Percentiles rank a stretch among this genome's conserved stretches.
Evolutionary conservation across 2,329 filamentous ascomycete genomes (phyloP).

Genomic region (Colletotrichum higginsianum): DNA sequence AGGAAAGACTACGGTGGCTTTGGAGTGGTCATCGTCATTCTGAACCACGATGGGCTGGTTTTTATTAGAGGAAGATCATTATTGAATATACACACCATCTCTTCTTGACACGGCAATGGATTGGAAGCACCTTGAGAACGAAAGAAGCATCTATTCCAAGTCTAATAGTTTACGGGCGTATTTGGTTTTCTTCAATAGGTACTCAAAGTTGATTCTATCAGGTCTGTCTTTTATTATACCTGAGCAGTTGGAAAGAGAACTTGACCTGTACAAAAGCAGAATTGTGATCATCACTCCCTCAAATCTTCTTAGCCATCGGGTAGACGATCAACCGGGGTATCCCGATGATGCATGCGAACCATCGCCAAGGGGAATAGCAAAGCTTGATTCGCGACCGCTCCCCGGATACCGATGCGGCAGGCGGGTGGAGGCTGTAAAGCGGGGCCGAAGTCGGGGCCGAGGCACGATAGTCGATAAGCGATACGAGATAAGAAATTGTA

Average conservation of each 20-base stretch:
- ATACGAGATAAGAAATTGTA: conserved; percentile 1
- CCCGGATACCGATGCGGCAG: conserved; percentile 31
- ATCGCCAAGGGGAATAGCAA: conserved; percentile 26
- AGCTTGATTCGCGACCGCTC: conserved; percentile 36
- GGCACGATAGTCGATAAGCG: conserved; percentile 16
- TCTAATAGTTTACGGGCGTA: no score
- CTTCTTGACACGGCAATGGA: no score
- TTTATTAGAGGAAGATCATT: not conserved
- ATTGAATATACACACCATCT: no score
- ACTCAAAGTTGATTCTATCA: no score
- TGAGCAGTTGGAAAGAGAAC: no score
- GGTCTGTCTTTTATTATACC: no score
- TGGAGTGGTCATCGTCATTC: not conserved
- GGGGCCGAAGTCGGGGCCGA: conserved; percentile 24
- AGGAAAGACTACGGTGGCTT: not conserved
- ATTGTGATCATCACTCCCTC: not conserved
- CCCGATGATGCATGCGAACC: not conserved
- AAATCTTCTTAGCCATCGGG: not conserved
- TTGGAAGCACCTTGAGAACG: no score
- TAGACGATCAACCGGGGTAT: not conserved
- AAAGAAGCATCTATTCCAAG: not conserved
- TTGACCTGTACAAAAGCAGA: no score
- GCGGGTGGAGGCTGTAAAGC: not conserved
- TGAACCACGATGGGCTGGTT: not conserved
- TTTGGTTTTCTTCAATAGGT: no score